These are phyloP conservation scores for Ophiocordyceps polyrhachis-furcata DNA, from an alignment of 2,329 filamentous ascomycete species.

Conservation along the genomic window DNA sequence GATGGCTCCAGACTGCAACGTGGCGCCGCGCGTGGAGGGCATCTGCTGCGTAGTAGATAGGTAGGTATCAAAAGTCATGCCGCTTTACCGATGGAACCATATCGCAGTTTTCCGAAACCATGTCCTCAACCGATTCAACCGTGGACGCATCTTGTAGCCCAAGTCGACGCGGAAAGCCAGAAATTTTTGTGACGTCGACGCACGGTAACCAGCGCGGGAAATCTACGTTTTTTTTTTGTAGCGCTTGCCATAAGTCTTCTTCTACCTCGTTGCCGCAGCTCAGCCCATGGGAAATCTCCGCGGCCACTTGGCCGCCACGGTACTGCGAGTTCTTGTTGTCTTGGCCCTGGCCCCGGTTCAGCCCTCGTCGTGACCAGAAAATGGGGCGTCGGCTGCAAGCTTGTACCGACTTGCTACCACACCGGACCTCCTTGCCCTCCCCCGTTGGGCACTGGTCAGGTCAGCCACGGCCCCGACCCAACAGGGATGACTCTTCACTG, in stretches of 20 bases:
- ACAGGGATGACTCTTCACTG: slow-evolving; percentile 24
- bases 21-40: neutral
- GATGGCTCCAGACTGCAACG: neutral
- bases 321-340: slow-evolving; percentile 32
- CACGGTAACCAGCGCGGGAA: slow-evolving; percentile 5
- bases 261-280: slow-evolving; percentile 21
- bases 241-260: slow-evolving; percentile 2
- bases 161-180: slow-evolving; percentile 7
- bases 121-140: slow-evolving; percentile 2
- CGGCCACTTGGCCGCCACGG: slow-evolving; percentile 16
- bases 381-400: slow-evolving; percentile 46
- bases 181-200: slow-evolving; percentile 6
- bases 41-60: neutral
- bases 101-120: slow-evolving; percentile 4
- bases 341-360: slow-evolving; percentile 35
- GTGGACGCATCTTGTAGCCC: slow-evolving; percentile 3
- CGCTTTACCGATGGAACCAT: slow-evolving; percentile 4
- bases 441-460: slow-evolving; percentile 36
- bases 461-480: slow-evolving; percentile 13
- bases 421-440: slow-evolving; percentile 40
- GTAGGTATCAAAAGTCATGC: slow-evolving; percentile 1
- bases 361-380: slow-evolving; percentile 39
- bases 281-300: slow-evolving; percentile 14
- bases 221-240: slow-evolving; percentile 2
- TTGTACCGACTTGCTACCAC: slow-evolving; percentile 44